Conservation (phyloP, 306 rosid genomes). For the Gynostemma pentaphyllum region DNA sequence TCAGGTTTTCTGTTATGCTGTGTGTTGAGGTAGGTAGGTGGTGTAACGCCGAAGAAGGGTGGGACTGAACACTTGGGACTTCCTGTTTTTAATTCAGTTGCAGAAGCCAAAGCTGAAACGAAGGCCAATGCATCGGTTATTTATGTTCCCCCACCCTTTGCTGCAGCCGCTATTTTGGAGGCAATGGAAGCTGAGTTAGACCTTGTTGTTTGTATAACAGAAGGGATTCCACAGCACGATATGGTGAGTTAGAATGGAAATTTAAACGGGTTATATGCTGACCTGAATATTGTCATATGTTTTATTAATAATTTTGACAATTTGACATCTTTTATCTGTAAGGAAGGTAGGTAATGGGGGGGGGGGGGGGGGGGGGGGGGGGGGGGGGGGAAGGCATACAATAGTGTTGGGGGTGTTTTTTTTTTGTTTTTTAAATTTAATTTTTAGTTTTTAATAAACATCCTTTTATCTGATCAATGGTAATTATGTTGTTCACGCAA, state of each 20-base stretch:
- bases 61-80: conserved; percentile 97
- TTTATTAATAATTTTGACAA: too few relatives aligned
- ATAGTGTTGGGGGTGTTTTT: too few relatives aligned
- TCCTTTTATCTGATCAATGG: too few relatives aligned
- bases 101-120: conserved; percentile 92
- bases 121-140: conserved; percentile 89
- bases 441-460: too few relatives aligned
- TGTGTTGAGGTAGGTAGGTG: conserved; percentile 55
- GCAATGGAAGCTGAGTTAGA: conserved; percentile 91
- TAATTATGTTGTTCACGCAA: too few relatives aligned
- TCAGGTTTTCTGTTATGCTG: background rate
- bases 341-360: too few relatives aligned
- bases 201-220: conserved; percentile 93
- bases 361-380: too few relatives aligned
- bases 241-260: conserved; percentile 37
- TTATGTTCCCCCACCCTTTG: conserved; percentile 97
- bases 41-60: conserved; percentile 97
- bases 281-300: background rate
- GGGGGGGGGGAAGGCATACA: too few relatives aligned
- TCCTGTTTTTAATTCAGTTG: conserved; percentile 87
- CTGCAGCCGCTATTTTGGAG: conserved; percentile 89
- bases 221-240: conserved; percentile 98
- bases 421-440: too few relatives aligned
- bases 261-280: background rate
- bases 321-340: too few relatives aligned